Evolutionary conservation across 2,329 filamentous ascomycete genomes (phyloP).

Genomic region (Mycogone perniciosa): DNA sequence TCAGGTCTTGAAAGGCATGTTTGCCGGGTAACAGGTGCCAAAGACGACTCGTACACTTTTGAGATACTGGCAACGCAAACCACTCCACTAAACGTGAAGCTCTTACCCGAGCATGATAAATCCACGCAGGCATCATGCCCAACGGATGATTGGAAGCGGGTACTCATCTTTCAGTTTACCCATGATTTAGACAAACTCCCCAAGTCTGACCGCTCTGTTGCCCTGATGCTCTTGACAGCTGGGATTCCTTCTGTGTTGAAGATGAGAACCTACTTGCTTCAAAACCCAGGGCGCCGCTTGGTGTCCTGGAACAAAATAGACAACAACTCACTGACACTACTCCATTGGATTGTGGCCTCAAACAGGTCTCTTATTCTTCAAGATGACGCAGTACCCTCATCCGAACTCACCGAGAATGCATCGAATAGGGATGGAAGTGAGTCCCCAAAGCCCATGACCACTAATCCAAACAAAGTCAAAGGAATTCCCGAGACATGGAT

Average conservation of each 20-base stretch:
- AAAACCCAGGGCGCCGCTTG: constrained; percentile 34
- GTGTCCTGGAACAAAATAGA: constrained; percentile 49
- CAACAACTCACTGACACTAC: constrained; percentile 57
- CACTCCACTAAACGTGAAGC: background rate
- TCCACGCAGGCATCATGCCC: constrained; percentile 7
- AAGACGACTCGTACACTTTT: background rate
- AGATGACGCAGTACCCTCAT: constrained; percentile 41
- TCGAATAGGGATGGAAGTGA: background rate
- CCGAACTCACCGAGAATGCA: constrained; percentile 17
- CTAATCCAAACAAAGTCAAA: constrained; percentile 44
- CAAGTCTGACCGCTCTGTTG: constrained; percentile 1
- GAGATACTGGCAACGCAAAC: constrained; percentile 1
- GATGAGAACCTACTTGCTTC: constrained; percentile 47
- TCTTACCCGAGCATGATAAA: background rate
- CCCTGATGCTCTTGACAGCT: constrained; percentile 44
- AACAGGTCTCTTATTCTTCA: constrained; percentile 83
- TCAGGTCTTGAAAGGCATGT: constrained; percentile 7
- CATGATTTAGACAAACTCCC: constrained; percentile 21
- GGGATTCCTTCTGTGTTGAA: constrained; percentile 55
- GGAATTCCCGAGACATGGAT: constrained; percentile 58
- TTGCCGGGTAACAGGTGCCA: background rate
- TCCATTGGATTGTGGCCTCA: constrained; percentile 86
- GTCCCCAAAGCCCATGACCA: constrained; percentile 11
- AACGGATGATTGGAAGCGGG: constrained; percentile 13
- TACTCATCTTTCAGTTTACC: constrained; percentile 19